Percentiles rank a stretch among this genome's conserved stretches.
Conservation (phyloP, 2,329 filamentous ascomycete species). For the Esteya vermicola region DNA sequence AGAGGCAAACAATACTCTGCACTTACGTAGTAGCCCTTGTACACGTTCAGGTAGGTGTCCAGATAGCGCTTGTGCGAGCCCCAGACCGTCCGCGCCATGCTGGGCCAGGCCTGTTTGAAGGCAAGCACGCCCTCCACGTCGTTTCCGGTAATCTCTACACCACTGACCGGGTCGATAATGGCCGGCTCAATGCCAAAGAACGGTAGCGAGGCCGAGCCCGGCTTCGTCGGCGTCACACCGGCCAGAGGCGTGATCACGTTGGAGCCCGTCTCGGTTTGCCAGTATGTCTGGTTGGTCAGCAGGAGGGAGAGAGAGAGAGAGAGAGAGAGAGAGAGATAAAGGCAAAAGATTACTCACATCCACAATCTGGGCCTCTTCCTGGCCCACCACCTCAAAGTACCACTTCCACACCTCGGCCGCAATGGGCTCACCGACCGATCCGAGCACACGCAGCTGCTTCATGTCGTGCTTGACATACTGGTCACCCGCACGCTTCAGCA, state of each 20-base stretch:
- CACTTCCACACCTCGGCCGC: constrained; percentile 98
- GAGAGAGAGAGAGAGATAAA: neutral
- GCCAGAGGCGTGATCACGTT: constrained; percentile 90
- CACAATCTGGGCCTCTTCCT: constrained; percentile 82
- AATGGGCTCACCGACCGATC: constrained; percentile 94
- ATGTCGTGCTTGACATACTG: constrained; percentile 83
- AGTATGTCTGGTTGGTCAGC: constrained; percentile 64
- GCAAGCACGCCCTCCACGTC: constrained; percentile 94
- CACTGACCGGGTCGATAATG: constrained; percentile 92
- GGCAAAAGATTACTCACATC: constrained; percentile 61
- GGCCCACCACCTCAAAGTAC: constrained; percentile 93
- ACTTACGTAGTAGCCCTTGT: constrained; percentile 92
- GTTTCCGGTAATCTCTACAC: constrained; percentile 85
- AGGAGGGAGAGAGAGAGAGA: neutral
- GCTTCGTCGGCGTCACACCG: constrained; percentile 91
- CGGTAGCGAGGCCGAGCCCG: constrained; percentile 84
- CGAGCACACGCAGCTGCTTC: constrained; percentile 77
- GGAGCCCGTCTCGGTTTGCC: constrained; percentile 98
- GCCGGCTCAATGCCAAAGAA: constrained; percentile 98
- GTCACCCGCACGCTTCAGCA: constrained; percentile 91
- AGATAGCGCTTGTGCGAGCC: constrained; percentile 96
- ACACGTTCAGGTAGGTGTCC: constrained; percentile 96
- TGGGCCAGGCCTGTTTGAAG: constrained; percentile 97
- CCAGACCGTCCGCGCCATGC: constrained; percentile 96
- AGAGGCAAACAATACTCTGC: neutral